Evolutionary conservation across 176 grass and related monocot genomes (phyloP), one percentile per base, ranked within the genome.

Genomic region (Lolium rigidum): DNA sequence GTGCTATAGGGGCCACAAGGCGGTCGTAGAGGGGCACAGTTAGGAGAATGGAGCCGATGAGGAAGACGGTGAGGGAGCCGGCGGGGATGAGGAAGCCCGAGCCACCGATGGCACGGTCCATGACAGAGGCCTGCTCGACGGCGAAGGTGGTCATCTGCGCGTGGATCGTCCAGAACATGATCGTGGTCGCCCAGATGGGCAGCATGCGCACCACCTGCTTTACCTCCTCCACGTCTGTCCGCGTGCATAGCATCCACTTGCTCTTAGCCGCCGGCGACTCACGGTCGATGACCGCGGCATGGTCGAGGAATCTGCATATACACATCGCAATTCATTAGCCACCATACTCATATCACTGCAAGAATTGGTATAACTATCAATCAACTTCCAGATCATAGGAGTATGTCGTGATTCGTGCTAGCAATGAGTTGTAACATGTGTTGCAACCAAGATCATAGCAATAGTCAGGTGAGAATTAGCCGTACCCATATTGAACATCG

Each of bases 91-190:
- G 70, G 71, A 99, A 99, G 0, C 65, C 64, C 0, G 88, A 88
- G 70, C 39, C 71, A 10, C 87, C 97, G 74, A 99, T 7, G 88
- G 55, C 72, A 15, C 97, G 92, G 87, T 99, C 77, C 97, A 99
- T 96, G 28, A 76, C 56, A 65, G 83, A 56, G 0, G 97, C 97
- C 71, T 99, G 97, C 4, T 92, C 91, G 10, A 99, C 97, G 18
- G 94, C 84, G 87, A 99, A 99, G 46, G 94, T 99, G 46, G 90
- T 94, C 93, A 99, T 95, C 88, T 99, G 97, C 7, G 97, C 97
- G 77, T 96, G 90, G 82, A 99, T 82, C 0, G 94, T 96, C 94
- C 97, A 99, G 87, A 99, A 99, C 82, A 96, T 83, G 82, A 94
- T 92, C 26, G 93, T 94, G 14, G 93, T 94, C 9, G 82, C 93